These are phyloP conservation scores for Ophiostoma sp. DNA, from an alignment of 2,329 filamentous ascomycete genomes.

Conservation along the genomic window DNA sequence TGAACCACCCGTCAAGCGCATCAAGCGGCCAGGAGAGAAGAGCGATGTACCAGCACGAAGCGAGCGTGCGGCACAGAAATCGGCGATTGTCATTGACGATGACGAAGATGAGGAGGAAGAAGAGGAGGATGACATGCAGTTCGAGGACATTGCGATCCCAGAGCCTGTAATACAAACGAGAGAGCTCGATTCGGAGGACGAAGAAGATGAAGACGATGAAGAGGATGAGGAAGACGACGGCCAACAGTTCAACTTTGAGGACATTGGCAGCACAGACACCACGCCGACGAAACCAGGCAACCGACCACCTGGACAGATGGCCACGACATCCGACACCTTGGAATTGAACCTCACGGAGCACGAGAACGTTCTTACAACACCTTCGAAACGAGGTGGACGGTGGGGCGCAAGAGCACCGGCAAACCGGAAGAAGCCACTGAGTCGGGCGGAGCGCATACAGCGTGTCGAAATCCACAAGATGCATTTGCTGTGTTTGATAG, in stretches of 20 bases:
- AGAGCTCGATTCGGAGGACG: constrained; percentile 28
- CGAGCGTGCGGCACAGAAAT: neutral
- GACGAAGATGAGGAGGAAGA: constrained; percentile 24
- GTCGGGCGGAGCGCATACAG: constrained; percentile 52
- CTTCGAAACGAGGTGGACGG: constrained; percentile 34
- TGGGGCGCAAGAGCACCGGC: constrained; percentile 35
- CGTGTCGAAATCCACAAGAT: constrained; percentile 81
- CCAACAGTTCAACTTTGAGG: constrained; percentile 26
- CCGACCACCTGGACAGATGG: neutral
- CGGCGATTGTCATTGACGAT: neutral
- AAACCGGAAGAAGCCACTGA: constrained; percentile 54
- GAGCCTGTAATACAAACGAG: constrained; percentile 31
- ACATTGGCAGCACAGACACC: neutral
- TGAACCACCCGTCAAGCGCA: constrained; percentile 29
- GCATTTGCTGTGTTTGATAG: constrained; percentile 79
- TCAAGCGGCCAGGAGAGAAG: constrained; percentile 32
- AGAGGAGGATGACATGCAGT: constrained; percentile 30
- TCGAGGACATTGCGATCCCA: constrained; percentile 32
- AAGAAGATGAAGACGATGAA: constrained; percentile 28
- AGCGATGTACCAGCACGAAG: neutral
- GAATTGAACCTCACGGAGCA: constrained; percentile 56
- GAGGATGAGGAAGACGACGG: constrained; percentile 27
- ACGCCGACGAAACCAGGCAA: neutral
- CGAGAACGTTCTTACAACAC: constrained; percentile 38
- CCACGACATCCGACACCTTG: constrained; percentile 38